These are phyloP conservation scores for Botrytis tulipae DNA, from an alignment of 2,329 filamentous ascomycete species.

Conservation along the genomic window DNA sequence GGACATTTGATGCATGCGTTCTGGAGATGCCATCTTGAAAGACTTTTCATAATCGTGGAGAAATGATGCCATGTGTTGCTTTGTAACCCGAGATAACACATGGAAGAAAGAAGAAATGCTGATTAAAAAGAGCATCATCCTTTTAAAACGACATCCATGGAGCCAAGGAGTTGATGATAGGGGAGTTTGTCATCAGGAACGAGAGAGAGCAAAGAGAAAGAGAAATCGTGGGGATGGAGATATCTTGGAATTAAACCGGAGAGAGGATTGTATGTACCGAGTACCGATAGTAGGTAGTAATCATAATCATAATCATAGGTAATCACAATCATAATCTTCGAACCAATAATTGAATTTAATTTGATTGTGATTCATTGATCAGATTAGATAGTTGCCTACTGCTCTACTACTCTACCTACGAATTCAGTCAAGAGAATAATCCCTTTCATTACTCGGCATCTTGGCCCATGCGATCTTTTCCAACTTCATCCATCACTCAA, in stretches of 20 bases:
- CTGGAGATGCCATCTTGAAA: not conserved
- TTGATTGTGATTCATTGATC: not conserved
- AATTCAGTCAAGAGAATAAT: too few relatives aligned
- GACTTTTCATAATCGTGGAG: not conserved
- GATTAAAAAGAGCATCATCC: not conserved
- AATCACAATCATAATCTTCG: not conserved
- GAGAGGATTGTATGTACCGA: not conserved
- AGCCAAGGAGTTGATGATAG: not conserved
- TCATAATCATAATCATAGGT: not conserved
- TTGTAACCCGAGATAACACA: not conserved
- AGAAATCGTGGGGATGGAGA: constrained; percentile 13
- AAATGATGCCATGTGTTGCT: not conserved
- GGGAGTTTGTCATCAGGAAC: not conserved
- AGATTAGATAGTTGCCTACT: not conserved
- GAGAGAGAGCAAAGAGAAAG: not conserved
- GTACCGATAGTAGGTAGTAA: not conserved
- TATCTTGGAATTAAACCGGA: not conserved
- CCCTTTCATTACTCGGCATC: not conserved
- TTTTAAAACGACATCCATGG: not conserved
- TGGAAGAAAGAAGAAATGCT: not conserved
- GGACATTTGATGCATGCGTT: not conserved
- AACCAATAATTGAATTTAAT: not conserved
- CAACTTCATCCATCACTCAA: not conserved
- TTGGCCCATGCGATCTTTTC: not conserved
- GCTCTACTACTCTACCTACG: not conserved